A percentile compares a stretch with the other conserved stretches of the same genome.
Conservation (phyloP, 768 basidiomycete genomes). For the Hygrophoropsis aurantiaca region DNA sequence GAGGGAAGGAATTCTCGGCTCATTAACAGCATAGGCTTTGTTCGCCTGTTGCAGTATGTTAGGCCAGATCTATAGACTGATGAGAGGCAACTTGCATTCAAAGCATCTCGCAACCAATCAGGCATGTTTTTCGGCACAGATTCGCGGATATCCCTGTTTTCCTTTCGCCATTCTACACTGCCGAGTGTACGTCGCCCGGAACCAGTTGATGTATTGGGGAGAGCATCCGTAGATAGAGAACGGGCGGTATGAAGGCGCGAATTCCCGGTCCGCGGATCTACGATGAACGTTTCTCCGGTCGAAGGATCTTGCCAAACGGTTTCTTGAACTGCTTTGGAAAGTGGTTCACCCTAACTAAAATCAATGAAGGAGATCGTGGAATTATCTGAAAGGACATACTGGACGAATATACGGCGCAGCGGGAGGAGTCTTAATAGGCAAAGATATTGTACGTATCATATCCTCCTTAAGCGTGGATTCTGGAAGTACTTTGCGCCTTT, state of each 20-base stretch:
- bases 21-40: conserved; percentile 48
- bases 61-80: conserved; percentile 6
- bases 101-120: conserved; percentile 61
- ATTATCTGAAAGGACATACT: conserved; percentile 15
- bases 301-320: conserved; percentile 60
- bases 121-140: conserved; percentile 38
- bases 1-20: conserved; percentile 46
- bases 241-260: conserved; percentile 42
- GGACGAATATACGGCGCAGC: conserved; percentile 10
- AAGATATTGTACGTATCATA: conserved; percentile 6
- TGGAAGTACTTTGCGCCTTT: conserved; percentile 46
- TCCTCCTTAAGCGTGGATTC: conserved; percentile 9
- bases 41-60: conserved; percentile 45
- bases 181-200: conserved; percentile 15
- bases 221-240: conserved; percentile 2
- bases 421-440: too few species aligned
- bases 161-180: conserved; percentile 6
- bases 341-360: conserved; percentile 9
- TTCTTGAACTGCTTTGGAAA: conserved; percentile 30
- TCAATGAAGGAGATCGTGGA: conserved; percentile 2
- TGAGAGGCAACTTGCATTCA: conserved; percentile 44
- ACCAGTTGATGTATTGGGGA: conserved; percentile 7
- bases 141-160: not conserved
- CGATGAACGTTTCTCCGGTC: conserved; percentile 56
- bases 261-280: conserved; percentile 71